phyloP scores from a whole-genome alignment of 164 flowering plant genomes.

The Pachysandra terminalis region DNA sequence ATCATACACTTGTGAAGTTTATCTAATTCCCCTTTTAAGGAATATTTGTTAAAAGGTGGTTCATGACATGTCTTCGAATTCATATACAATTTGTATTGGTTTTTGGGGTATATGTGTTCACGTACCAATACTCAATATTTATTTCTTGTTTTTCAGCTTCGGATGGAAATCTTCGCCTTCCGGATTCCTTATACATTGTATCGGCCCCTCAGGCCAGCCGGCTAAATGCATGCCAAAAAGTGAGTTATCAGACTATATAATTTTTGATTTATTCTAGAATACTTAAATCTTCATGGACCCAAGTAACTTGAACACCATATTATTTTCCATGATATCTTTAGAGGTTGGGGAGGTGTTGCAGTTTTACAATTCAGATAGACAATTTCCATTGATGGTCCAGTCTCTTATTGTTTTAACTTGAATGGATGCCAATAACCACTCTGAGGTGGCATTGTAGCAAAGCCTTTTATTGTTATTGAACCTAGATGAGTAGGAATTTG shows the following conservation, averaged over 20 bases:
- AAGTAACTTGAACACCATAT: not conserved
- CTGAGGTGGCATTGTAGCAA: conserved; percentile 5
- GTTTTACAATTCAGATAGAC: too few species aligned
- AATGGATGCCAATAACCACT: too few species aligned
- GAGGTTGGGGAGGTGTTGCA: too few species aligned
- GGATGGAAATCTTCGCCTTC: conserved; percentile 79
- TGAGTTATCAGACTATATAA: conserved; percentile 25
- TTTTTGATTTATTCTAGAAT: not conserved
- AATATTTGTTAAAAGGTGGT: too few species aligned
- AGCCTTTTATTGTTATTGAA: not conserved
- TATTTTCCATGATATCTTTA: conserved; percentile 1
- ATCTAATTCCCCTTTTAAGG: too few species aligned
- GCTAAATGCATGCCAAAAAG: conserved; percentile 69
- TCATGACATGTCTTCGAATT: too few species aligned
- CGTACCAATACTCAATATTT: conserved; percentile 11
- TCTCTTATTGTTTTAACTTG: too few species aligned
- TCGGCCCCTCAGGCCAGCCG: conserved; percentile 73
- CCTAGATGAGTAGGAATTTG: not conserved
- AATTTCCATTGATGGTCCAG: too few species aligned
- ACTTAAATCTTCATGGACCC: not conserved
- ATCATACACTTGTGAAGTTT: too few species aligned
- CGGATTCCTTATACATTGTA: conserved; percentile 81
- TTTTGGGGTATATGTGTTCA: conserved; percentile 6
- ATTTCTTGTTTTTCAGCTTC: conserved; percentile 49
- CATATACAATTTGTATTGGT: not conserved